Percentiles rank a stretch among this genome's conserved stretches.
Conservation (phyloP, 2,329 filamentous ascomycete genomes). For the Tolypocladium tropicale region DNA sequence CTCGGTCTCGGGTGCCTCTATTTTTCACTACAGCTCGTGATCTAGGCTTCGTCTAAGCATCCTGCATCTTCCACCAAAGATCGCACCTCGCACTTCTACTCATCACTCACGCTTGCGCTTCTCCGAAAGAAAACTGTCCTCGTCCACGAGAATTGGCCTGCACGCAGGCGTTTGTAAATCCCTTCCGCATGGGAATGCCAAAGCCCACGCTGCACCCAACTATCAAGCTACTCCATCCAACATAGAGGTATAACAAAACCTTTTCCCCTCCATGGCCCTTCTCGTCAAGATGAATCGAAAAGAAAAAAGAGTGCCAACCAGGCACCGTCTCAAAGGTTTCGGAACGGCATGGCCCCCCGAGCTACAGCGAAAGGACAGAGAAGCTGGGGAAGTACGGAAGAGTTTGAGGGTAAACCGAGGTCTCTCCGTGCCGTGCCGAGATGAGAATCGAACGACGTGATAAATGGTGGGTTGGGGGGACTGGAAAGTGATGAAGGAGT, state of each 20-base stretch:
- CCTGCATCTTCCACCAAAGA: neutral
- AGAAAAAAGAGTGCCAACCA: neutral
- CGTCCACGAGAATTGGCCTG: neutral
- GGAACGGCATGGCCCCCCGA: neutral
- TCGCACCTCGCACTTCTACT: neutral
- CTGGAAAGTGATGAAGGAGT: neutral
- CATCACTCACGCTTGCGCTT: neutral
- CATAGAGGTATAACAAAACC: constrained; percentile 1
- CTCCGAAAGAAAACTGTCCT: neutral
- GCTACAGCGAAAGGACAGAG: too few relatives aligned
- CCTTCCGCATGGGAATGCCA: neutral
- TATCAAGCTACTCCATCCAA: neutral
- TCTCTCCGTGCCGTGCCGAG: neutral
- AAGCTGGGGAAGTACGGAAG: neutral
- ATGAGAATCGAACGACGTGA: neutral
- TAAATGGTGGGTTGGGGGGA: neutral
- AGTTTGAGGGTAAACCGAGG: neutral
- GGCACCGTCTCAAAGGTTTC: neutral
- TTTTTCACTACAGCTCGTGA: neutral
- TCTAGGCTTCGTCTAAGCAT: neutral
- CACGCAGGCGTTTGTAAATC: neutral
- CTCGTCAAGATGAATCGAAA: neutral
- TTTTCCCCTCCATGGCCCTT: neutral
- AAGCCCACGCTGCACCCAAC: neutral
- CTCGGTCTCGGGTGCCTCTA: neutral